Evolutionary conservation across 495 filamentous ascomycete species (phyloP).

Genomic region (Penicillium waksmanii): DNA sequence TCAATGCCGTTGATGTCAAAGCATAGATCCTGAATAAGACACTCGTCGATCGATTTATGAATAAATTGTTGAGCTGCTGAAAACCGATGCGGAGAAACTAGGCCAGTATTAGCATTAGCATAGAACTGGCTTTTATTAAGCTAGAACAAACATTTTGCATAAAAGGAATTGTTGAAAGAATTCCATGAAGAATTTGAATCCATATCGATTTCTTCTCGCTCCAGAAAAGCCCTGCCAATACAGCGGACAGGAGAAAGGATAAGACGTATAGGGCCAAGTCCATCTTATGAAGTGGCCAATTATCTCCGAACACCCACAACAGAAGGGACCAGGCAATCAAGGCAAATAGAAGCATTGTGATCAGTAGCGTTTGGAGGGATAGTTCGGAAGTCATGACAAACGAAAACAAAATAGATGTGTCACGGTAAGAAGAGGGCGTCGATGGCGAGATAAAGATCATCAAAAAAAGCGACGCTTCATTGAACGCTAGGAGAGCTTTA

Average conservation of each 20-base stretch:
- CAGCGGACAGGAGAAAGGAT: neutral
- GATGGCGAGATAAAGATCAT: neutral
- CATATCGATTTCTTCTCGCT: neutral
- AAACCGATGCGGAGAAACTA: no score
- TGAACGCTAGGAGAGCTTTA: no score
- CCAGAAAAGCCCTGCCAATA: neutral
- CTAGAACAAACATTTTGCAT: no score
- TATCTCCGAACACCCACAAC: neutral
- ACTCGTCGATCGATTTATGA: no score
- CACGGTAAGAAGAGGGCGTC: neutral
- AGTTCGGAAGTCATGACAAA: neutral
- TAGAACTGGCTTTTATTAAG: no score
- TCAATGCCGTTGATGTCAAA: no score
- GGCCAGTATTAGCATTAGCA: no score
- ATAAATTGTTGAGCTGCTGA: no score
- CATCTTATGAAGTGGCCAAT: neutral
- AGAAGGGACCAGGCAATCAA: neutral
- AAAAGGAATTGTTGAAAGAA: neutral
- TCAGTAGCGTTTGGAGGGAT: neutral
- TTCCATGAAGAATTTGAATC: neutral
- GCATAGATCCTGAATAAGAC: no score
- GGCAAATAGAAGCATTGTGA: neutral
- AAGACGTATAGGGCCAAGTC: neutral
- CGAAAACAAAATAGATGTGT: neutral
- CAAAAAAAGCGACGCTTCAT: no score